phyloP scores from a whole-genome alignment of 495 filamentous ascomycete genomes.

The Pyrenula aspistea region DNA sequence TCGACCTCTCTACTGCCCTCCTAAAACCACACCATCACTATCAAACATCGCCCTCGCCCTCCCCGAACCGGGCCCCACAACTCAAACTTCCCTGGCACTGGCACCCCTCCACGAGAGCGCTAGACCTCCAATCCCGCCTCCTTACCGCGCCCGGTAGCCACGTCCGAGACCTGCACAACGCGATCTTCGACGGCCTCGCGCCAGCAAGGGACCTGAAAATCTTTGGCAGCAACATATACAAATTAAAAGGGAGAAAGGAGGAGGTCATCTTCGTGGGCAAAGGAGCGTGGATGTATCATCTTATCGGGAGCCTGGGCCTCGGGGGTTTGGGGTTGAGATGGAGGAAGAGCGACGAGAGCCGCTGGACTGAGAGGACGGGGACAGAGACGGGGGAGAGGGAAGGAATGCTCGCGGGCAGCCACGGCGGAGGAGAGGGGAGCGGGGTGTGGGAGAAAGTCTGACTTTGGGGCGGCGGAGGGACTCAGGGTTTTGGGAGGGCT shows the following conservation, averaged over 20 bases:
- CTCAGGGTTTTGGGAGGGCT: too few species aligned
- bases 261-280: slow-evolving; percentile 62
- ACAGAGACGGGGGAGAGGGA: background rate
- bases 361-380: background rate
- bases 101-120: slow-evolving; percentile 39
- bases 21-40: slow-evolving; percentile 25
- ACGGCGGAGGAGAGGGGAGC: background rate
- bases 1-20: slow-evolving; percentile 44
- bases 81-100: slow-evolving; percentile 22
- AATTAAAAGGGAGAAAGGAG: slow-evolving; percentile 18
- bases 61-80: slow-evolving; percentile 8
- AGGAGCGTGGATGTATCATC: slow-evolving; percentile 70
- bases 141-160: slow-evolving; percentile 32
- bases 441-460: background rate
- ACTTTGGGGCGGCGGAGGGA: too few species aligned
- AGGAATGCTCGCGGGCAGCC: background rate
- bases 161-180: slow-evolving; percentile 64
- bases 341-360: too few species aligned
- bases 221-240: background rate
- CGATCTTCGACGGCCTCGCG: slow-evolving; percentile 77
- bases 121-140: slow-evolving; percentile 29
- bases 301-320: slow-evolving; percentile 79
- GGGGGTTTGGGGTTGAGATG: slow-evolving; percentile 35
- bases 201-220: slow-evolving; percentile 19
- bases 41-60: slow-evolving; percentile 16